Conservation (phyloP, 768 basidiomycete species). For the Hypholoma sublateritium region DNA sequence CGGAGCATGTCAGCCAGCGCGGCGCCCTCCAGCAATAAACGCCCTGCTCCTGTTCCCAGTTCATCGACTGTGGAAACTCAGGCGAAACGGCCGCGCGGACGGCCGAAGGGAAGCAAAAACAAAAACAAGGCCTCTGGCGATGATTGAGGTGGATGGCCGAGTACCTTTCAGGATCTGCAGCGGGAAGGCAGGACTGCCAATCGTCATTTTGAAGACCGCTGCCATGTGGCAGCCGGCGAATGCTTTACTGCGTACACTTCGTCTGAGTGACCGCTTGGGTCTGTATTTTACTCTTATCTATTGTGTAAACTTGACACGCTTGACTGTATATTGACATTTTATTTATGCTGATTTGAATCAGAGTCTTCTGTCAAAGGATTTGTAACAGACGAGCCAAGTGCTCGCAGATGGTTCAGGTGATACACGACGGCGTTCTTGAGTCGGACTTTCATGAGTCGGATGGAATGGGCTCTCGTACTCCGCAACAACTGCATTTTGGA, state of each 20-base stretch:
- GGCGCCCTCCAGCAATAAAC: slow-evolving; percentile 25
- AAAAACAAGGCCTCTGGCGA: slow-evolving; percentile 21
- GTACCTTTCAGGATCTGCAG: too few relatives aligned
- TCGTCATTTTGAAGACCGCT: too few relatives aligned
- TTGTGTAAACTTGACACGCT: neutral
- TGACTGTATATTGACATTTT: slow-evolving; percentile 1
- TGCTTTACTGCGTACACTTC: neutral
- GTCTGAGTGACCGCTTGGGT: neutral
- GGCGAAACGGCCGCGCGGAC: slow-evolving; percentile 58
- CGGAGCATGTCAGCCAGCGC: slow-evolving; percentile 8
- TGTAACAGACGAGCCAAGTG: too few relatives aligned
- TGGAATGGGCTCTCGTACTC: too few relatives aligned
- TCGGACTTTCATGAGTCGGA: too few relatives aligned
- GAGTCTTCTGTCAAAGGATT: neutral
- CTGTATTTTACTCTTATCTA: neutral
- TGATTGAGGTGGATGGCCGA: neutral
- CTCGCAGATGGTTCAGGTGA: too few relatives aligned
- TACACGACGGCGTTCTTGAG: too few relatives aligned
- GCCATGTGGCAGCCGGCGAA: too few relatives aligned
- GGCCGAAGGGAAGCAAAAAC: slow-evolving; percentile 75
- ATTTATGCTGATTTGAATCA: neutral
- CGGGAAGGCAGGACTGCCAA: too few relatives aligned
- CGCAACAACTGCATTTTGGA: too few relatives aligned
- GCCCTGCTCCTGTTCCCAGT: slow-evolving; percentile 20
- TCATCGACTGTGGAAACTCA: slow-evolving; percentile 21